Base-by-base conservation (phyloP, 352 stramenopile genomes). In the Phytophthora lateralis region DNA sequence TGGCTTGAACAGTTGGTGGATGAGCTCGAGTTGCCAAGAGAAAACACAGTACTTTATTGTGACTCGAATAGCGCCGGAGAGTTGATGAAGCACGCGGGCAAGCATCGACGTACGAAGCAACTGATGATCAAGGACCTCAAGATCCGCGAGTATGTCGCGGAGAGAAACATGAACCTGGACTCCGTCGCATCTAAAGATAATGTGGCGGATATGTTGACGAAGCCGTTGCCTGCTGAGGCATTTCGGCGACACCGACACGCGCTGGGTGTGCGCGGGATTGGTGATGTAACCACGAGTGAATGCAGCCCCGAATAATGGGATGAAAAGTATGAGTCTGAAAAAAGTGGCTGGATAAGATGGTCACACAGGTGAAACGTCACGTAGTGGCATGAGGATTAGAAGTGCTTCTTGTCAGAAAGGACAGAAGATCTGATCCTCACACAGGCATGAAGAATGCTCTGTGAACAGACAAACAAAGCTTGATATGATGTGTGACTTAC, bases 91-190 rank as follows among this genome's bases (percentile, higher is more conserved):
- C 52, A 62, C 20, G 51, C 42, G 15, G 52, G 51, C 0, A 68
- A 68, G 14, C 52, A 58, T 43, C 50, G 46, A 15, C 34, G 32
- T 7, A 66, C 42, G 3, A 66, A 66, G 35, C 50, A 61, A 35
- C 38, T 63, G 8, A 57, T 21, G 34, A 53, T 63, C 11, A 67
- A 68, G 34, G 32, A 47, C 34, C 51, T 68, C 29, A 68, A 53
- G 52, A 58, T 63, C 20, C 38, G 52, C 6, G 60, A 58, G 14
- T 67, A 67, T 4, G 60, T 57, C 15, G 32, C 17, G 17, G 34
- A 68, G 60, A 17, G 15, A 18, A n/a, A 21, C 17, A 24, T 60
- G 15, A 59, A 43, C 0, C 20, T 60, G 20, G 15, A 37, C 8
- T 17, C 57, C 15, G 48, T 66, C 2, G 6, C 48, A 29, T 58